Conservation (phyloP, 2,329 filamentous ascomycete genomes). For the Juglanconis juglandina region DNA sequence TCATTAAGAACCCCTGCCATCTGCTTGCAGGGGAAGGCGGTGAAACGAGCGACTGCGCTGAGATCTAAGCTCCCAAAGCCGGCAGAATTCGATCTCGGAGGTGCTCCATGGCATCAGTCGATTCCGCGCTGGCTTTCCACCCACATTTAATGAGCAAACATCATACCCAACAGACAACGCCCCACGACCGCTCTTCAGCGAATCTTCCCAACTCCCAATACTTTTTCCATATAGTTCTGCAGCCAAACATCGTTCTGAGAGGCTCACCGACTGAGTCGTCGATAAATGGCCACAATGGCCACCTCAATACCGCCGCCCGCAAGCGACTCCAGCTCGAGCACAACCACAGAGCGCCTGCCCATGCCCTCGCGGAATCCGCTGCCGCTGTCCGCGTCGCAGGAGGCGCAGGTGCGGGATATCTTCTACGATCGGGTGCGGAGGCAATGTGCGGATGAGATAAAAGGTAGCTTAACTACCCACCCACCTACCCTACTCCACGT, state of each 20-base stretch:
- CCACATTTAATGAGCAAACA: neutral
- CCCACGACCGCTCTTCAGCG: too few relatives aligned
- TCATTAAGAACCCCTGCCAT: neutral
- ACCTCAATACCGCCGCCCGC: constrained; percentile 30
- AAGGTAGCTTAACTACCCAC: constrained; percentile 51
- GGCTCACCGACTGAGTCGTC: neutral
- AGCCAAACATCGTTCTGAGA: neutral
- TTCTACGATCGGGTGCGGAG: constrained; percentile 76
- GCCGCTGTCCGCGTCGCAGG: constrained; percentile 77
- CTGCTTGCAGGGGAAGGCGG: constrained; percentile 4
- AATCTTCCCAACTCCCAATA: neutral
- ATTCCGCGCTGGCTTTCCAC: neutral
- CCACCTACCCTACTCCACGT: neutral
- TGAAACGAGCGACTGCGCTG: constrained; percentile 7
- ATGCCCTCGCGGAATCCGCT: constrained; percentile 72
- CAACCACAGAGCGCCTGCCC: constrained; percentile 27
- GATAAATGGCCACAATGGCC: constrained; percentile 38
- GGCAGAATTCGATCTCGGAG: constrained; percentile 16
- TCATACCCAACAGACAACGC: too few relatives aligned
- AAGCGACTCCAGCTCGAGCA: constrained; percentile 21
- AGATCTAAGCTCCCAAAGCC: constrained; percentile 2
- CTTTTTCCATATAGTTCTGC: neutral
- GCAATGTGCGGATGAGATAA: constrained; percentile 74
- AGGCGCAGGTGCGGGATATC: constrained; percentile 75
- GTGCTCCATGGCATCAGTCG: constrained; percentile 4